Conservation (phyloP, 306 rosid genomes). For the Lathyrus aphaca region DNA sequence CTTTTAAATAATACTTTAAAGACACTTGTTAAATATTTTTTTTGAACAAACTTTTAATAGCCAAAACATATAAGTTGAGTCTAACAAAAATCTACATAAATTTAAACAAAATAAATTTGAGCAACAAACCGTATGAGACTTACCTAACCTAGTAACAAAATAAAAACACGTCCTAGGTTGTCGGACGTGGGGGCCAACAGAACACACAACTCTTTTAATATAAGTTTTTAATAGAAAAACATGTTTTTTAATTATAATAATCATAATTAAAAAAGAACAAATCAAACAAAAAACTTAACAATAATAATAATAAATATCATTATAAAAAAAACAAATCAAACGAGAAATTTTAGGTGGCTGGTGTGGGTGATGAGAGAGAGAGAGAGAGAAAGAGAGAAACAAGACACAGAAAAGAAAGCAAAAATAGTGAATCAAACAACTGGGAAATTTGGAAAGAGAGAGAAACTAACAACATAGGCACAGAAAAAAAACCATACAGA, state of each 20-base stretch:
- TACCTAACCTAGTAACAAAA: slow-evolving; percentile 28
- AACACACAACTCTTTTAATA: neutral
- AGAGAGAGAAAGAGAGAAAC: slow-evolving; percentile 47
- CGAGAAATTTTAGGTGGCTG: slow-evolving; percentile 47
- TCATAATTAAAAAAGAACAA: neutral
- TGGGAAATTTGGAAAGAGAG: slow-evolving; percentile 28
- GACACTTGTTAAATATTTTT: no score
- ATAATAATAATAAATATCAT: neutral
- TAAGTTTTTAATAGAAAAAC: neutral
- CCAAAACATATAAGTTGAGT: no score
- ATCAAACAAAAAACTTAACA: neutral
- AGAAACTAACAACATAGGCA: slow-evolving; percentile 23
- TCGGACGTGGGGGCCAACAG: slow-evolving; percentile 13
- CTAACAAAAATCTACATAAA: no score
- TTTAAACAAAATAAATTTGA: neutral
- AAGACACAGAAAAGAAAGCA: slow-evolving; percentile 14
- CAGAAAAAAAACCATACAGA: slow-evolving; percentile 8
- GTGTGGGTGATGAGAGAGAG: slow-evolving; percentile 66
- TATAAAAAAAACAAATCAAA: neutral
- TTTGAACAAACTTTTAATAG: no score
- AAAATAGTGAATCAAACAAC: slow-evolving; percentile 21
- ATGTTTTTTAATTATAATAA: neutral
- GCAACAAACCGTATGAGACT: slow-evolving; percentile 6
- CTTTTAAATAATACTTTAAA: no score
- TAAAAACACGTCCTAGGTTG: slow-evolving; percentile 37